These are phyloP conservation scores for Sphaerobolus stellatus DNA, from an alignment of 1,284 basidiomycete genomes.

Conservation along the genomic window DNA sequence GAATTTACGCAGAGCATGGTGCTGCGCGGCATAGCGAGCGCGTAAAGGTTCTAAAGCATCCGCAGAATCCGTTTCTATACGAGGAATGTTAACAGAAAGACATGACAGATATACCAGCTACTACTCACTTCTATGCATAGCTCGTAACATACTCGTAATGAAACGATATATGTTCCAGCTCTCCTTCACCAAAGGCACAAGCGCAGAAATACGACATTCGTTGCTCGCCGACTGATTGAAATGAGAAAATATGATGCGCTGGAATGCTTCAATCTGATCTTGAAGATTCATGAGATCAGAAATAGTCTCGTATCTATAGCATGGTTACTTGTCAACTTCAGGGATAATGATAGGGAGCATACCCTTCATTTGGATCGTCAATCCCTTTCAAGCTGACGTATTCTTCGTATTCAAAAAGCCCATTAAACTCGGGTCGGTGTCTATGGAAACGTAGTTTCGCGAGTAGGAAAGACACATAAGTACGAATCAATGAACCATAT, in stretches of 20 bases:
- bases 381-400: slow-evolving; percentile 95
- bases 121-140: slow-evolving; percentile 86
- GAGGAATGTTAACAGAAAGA: not conserved
- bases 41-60: slow-evolving; percentile 86
- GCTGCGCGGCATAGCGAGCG: slow-evolving; percentile 84
- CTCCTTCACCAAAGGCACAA: slow-evolving; percentile 95
- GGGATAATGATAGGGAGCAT: slow-evolving; percentile 24
- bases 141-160: slow-evolving; percentile 95
- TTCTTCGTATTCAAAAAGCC: slow-evolving; percentile 95
- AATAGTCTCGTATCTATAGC: slow-evolving; percentile 89
- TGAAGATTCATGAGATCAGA: slow-evolving; percentile 93
- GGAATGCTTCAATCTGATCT: slow-evolving; percentile 96
- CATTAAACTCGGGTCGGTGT: slow-evolving; percentile 92
- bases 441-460: slow-evolving; percentile 96
- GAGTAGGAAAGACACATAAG: slow-evolving; percentile 91
- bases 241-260: slow-evolving; percentile 92
- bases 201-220: slow-evolving; percentile 90
- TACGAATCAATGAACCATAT: slow-evolving; percentile 87
- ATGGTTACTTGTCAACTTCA: slow-evolving; percentile 9
- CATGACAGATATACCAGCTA: not conserved
- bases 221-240: slow-evolving; percentile 90
- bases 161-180: slow-evolving; percentile 97
- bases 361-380: slow-evolving; percentile 98
- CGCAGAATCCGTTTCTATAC: slow-evolving; percentile 77
- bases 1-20: slow-evolving; percentile 89